Percentiles rank a stretch among this genome's conserved stretches.
phyloP scores from a whole-genome alignment of 2,329 filamentous ascomycete species.

The Microdochium nivale region DNA sequence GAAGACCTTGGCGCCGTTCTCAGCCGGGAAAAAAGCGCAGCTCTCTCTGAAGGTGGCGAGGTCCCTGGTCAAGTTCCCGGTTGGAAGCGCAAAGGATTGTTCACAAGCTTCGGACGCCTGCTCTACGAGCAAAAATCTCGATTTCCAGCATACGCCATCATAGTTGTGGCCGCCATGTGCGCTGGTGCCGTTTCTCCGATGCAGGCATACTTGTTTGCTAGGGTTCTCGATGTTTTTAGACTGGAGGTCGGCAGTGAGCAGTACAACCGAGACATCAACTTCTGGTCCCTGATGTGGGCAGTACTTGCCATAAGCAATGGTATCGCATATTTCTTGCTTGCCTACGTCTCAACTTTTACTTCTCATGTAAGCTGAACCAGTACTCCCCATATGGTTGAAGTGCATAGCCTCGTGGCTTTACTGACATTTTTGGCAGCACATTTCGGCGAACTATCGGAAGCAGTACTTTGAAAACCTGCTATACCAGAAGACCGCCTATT shows the following conservation, averaged over 20 bases:
- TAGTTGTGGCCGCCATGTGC: slow-evolving; percentile 35
- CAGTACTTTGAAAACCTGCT: slow-evolving; percentile 55
- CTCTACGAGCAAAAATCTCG: slow-evolving; percentile 45
- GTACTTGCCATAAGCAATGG: slow-evolving; percentile 45
- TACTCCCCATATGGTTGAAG: background rate
- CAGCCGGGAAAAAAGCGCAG: slow-evolving; percentile 35
- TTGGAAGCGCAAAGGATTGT: slow-evolving; percentile 30
- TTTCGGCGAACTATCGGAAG: slow-evolving; percentile 46
- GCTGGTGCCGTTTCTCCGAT: slow-evolving; percentile 35
- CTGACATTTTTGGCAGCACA: slow-evolving; percentile 17
- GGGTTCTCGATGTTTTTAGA: slow-evolving; percentile 42
- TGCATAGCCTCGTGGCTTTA: background rate
- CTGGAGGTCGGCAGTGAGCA: background rate
- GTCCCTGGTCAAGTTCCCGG: slow-evolving; percentile 10
- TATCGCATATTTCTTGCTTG: slow-evolving; percentile 42
- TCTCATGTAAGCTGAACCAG: slow-evolving; percentile 22
- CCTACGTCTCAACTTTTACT: slow-evolving; percentile 33
- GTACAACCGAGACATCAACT: slow-evolving; percentile 18
- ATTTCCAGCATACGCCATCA: slow-evolving; percentile 40
- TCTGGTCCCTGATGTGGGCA: slow-evolving; percentile 61
- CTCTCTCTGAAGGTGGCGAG: slow-evolving; percentile 21
- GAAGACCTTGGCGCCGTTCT: slow-evolving; percentile 31
- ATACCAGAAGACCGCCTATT: slow-evolving; percentile 49
- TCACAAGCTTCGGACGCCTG: slow-evolving; percentile 46
- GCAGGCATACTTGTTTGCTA: slow-evolving; percentile 47